Percentiles rank a stretch among this genome's conserved stretches.
Conservation (phyloP, 2,329 filamentous ascomycete species). For the Aspergillus ochraceus region DNA sequence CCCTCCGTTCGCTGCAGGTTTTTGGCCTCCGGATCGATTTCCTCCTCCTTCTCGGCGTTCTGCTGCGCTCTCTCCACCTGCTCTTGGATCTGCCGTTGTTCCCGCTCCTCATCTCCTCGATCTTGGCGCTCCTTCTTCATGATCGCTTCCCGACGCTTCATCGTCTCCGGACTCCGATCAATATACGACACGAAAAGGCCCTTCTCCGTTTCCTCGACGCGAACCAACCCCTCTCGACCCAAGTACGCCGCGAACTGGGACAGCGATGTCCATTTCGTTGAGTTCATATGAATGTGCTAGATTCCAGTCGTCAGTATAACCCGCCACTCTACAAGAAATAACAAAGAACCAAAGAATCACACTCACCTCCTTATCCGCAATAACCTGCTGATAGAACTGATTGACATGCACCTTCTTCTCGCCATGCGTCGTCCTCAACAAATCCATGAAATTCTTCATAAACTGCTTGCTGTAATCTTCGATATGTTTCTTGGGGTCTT, state of each 20-base stretch:
- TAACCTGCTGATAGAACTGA: conserved; percentile 93
- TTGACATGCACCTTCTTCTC: conserved; percentile 90
- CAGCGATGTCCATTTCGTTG: conserved; percentile 82
- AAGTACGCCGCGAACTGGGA: conserved; percentile 89
- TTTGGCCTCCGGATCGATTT: conserved; percentile 43
- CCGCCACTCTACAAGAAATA: background rate
- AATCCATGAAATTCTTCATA: conserved; percentile 71
- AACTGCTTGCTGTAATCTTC: conserved; percentile 82
- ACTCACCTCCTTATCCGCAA: conserved; percentile 68
- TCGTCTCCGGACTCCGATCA: conserved; percentile 83
- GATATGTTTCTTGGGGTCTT: conserved; percentile 82
- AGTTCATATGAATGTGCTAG: conserved; percentile 84
- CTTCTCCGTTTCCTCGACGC: conserved; percentile 87
- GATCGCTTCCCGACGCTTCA: conserved; percentile 77
- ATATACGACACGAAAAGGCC: conserved; percentile 84
- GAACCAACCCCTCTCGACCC: conserved; percentile 80
- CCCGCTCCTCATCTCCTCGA: conserved; percentile 84
- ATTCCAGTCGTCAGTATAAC: background rate
- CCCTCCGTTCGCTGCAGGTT: conserved; percentile 61
- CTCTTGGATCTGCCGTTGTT: conserved; percentile 77
- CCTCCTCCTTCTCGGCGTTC: conserved; percentile 52
- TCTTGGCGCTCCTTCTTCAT: conserved; percentile 82
- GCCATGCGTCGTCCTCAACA: conserved; percentile 80
- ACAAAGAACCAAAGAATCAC: background rate
- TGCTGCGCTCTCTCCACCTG: conserved; percentile 77